Evolutionary conservation across 1,139 yeast genomes (phyloP), one percentile per base, ranked within the genome.

Genomic region (Yamadazyma sp.): DNA sequence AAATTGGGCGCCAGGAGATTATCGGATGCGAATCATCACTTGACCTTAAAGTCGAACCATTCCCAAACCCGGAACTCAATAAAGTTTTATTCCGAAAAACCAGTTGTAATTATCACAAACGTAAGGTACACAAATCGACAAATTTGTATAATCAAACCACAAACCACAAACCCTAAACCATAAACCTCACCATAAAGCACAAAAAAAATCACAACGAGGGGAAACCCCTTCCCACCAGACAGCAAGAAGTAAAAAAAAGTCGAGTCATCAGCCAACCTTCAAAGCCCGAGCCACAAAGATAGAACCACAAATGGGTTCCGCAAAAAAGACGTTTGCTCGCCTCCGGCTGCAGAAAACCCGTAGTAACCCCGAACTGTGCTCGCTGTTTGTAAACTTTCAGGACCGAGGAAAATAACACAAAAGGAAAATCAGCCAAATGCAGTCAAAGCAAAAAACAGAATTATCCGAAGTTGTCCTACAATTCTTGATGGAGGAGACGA

Each of bases 391-490:
- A 17, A 16, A 9, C 16, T 28, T 28, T 28, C 20, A 28, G 20
- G 18, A 28, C 31, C 31, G 31, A 28, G 31, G 31, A 28, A 28
- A 28, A 9, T 28, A 15, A 28, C 31, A 28, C 31, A 28, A 28
- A 28, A 26, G 15, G 27, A 16, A 16, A 28, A 28, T 9, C 12
- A 28, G 31, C 31, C 31, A 28, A 28, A 28, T 28, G 20, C 20
- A 17, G 31, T 28, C 5, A 15, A 28, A 16, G 31, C 31, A 28
- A 5, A 28, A 28, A 28, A 12, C 31, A 28, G 31, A 28, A 28
- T 28, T 28, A 28, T 61, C 42, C 23, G 62, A 39, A 17, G 45
- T 33, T 37, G 51, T 44, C 45, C 65, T 64, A 20, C 22, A 11
- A 28, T 16, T 16, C 11, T 28, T n/a, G 31, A 28, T 28, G 31